phyloP scores from a whole-genome alignment of 2,329 filamentous ascomycete species.

The Pezicula neosporulosa region DNA sequence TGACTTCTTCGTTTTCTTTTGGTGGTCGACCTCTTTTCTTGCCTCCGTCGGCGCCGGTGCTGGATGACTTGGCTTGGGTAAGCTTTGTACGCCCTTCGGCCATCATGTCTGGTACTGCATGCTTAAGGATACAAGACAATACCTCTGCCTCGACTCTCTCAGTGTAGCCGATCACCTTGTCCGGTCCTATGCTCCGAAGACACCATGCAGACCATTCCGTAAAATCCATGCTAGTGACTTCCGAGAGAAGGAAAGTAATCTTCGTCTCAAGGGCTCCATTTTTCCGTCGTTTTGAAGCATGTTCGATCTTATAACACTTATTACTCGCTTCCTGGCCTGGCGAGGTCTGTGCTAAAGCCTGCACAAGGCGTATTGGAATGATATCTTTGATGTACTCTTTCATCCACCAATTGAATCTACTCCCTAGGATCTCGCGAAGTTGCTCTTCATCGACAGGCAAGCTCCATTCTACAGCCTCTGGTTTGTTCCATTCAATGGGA shows the following conservation, averaged over 20 bases:
- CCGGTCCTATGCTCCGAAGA: too few relatives aligned
- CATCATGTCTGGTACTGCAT: neutral
- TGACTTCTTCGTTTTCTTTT: neutral
- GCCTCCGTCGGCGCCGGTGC: neutral
- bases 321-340: neutral
- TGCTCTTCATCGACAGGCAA: too few relatives aligned
- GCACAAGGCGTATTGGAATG: neutral
- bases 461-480: too few relatives aligned
- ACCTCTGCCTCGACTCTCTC: neutral
- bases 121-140: neutral
- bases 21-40: neutral
- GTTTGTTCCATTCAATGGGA: neutral
- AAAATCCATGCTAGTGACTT: neutral
- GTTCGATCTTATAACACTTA: neutral
- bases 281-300: neutral
- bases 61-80: neutral
- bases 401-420: too few relatives aligned
- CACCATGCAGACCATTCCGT: neutral
- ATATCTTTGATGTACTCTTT: neutral
- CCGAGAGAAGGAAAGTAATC: neutral
- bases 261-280: neutral
- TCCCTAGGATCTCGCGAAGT: too few relatives aligned
- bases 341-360: neutral
- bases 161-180: neutral
- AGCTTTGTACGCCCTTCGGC: neutral